Base-by-base conservation (phyloP, 371 early-diverging fungal genomes). In the Mortierella sp. region DNA sequence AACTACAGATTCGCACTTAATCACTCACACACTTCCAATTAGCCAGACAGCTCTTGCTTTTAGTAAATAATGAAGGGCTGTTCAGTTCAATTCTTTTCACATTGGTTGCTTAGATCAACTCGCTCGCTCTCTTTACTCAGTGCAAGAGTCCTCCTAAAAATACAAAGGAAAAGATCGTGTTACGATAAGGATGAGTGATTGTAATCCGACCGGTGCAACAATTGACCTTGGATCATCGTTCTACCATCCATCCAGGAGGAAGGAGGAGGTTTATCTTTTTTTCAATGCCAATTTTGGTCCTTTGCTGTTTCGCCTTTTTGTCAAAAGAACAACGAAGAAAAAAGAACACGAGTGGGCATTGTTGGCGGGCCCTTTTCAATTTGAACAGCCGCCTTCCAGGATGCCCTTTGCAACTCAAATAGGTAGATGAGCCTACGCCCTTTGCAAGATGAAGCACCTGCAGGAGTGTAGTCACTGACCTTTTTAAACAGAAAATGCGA, bases 251-350 rank as follows among this genome's bases (percentile, higher is more conserved):
- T 51, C 21, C 14, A 9, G 19, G 51, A 19, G 19, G 51, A 51
- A 51, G 21, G 51, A 19, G 24, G 14, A 21, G 51, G 51, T 21
- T 10, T 14, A 21, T 43, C 46, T 46, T 9, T 5, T 46, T 46
- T 46, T 13, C 16, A 50, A 3, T 50, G 50, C 3, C 48, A 2
- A 46, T 16, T 50, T 50, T 40, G 40, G 67, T 67, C 8, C 40
- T 67, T 67, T 67, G 67, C 40, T 19, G 11, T 50, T 64, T 64
- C 3, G 64, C 64, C 67, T 40, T 67, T 67, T 67, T 67, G 40
- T 67, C 40, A 8, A 21, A 24, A 67, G 9, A 16, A 21, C 16
- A 9, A 64, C 10, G n/a, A 26, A 3, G 24, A 19, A 37, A 37
- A 37, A 11, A 0, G 67, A 0, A 14, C 50, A 50, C 14, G 16